Conservation (phyloP, 176 grass and related monocot genomes). For the Musa itinerans region DNA sequence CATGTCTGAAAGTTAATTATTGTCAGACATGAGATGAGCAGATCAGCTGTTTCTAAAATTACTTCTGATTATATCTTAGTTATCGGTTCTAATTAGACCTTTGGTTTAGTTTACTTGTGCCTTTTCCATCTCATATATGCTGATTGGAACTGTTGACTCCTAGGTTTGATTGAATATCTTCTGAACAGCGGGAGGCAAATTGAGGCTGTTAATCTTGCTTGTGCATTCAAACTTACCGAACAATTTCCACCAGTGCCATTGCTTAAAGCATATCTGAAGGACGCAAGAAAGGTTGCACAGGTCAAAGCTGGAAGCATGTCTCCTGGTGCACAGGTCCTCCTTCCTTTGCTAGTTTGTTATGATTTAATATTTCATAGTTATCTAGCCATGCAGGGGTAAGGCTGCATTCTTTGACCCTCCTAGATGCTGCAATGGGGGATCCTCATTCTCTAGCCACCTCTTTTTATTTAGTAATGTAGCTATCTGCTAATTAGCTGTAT, state of each 20-base stretch:
- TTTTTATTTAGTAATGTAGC: too few relatives aligned
- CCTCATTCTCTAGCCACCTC: too few relatives aligned
- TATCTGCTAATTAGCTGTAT: too few relatives aligned
- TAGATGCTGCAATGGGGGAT: too few relatives aligned
- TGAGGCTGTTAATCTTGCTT: constrained; percentile 75
- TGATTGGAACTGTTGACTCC: constrained; percentile 3
- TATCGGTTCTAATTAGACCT: neutral
- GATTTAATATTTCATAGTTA: neutral
- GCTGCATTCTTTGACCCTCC: too few relatives aligned
- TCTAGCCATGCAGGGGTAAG: neutral
- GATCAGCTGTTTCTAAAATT: too few relatives aligned
- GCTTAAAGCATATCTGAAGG: constrained; percentile 75
- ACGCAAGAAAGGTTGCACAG: constrained; percentile 50
- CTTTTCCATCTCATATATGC: neutral
- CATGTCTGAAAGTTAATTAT: too few relatives aligned
- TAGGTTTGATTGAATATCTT: constrained; percentile 74
- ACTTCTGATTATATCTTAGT: neutral
- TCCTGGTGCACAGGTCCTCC: constrained; percentile 61
- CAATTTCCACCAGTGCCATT: constrained; percentile 67
- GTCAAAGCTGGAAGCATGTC: constrained; percentile 54
- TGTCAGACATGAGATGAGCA: too few relatives aligned
- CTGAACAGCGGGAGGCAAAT: constrained; percentile 64
- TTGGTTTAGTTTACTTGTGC: neutral
- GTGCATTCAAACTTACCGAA: constrained; percentile 62
- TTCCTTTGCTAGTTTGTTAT: constrained; percentile 10